Base-by-base conservation (phyloP, 139 green algal species). In the Chlamydomonas incerta region DNA sequence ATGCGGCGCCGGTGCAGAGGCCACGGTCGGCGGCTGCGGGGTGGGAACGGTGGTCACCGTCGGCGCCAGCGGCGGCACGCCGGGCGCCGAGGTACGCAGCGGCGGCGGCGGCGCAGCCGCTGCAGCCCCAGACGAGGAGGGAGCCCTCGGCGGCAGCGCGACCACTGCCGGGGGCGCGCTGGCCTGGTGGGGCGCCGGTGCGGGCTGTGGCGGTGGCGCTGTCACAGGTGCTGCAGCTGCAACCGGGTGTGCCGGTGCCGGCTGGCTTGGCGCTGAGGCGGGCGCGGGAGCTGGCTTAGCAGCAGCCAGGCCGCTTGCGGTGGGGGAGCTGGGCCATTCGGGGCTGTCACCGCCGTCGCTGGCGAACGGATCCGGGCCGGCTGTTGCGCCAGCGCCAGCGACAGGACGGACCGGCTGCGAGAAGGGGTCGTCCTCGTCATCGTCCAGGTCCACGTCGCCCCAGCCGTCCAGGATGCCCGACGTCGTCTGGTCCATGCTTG, bases 241-340 rank as follows among this genome's bases (percentile, higher is more conserved):
- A 34, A 13, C 62, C 2, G 26, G 3, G 62, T 15, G 3, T 68
- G 3, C 26, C 28, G 28, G 11, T 3, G 62, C 2, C 26, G 26
- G 26, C 62, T 34, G 5, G 41, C 41, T 50, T 50, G 41, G 41
- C 41, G 41, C 41, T 50, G 41, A 8, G 41, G 28, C 28, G 62
- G 62, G 18, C 13, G 62, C 62, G 11, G 62, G 24, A 13, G 62
- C 62, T 8, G 62, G 41, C 41, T 50, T 50, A 5, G 41, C 41
- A 50, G 41, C 41, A 5, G 41, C 6, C 41, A 8, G 6, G 8
- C 41, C 41, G 8, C 41, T 50, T 50, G 60, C 50, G 3, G 79
- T 76, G 9, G 79, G 79, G 6, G 79, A 85, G 79, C 79, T 85
- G 4, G 79, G 79, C 79, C 79, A 85, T 31, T 85, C 79, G 0